phyloP scores from a whole-genome alignment of 2,329 filamentous ascomycete species.

The Fusarium camptoceras region DNA sequence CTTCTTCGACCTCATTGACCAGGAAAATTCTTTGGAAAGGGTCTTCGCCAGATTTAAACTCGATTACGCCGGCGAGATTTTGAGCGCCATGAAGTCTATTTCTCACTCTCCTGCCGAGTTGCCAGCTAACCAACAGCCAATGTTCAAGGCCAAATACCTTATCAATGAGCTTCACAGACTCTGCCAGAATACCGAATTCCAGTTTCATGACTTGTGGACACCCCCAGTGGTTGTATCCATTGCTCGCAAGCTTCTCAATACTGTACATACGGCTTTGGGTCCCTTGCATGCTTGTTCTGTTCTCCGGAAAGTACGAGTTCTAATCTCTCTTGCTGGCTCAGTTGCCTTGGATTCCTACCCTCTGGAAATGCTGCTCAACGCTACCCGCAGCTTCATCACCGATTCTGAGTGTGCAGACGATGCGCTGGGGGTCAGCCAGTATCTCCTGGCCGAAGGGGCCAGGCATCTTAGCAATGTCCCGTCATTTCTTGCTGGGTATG shows the following conservation, averaged over 20 bases:
- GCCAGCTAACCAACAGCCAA: slow-evolving; percentile 85
- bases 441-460: slow-evolving; percentile 78
- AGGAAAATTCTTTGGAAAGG: slow-evolving; percentile 79
- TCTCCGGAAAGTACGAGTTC: slow-evolving; percentile 83
- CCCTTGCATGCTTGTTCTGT: slow-evolving; percentile 88
- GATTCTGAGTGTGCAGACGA: slow-evolving; percentile 92
- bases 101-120: slow-evolving; percentile 74
- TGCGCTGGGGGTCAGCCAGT: slow-evolving; percentile 85
- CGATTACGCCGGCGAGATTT: slow-evolving; percentile 69
- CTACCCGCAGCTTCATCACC: slow-evolving; percentile 80
- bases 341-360: slow-evolving; percentile 83
- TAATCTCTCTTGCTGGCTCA: slow-evolving; percentile 81
- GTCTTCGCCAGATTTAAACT: slow-evolving; percentile 71
- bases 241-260: slow-evolving; percentile 81
- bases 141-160: slow-evolving; percentile 83
- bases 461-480: slow-evolving; percentile 73
- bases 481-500: slow-evolving; percentile 83
- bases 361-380: slow-evolving; percentile 88
- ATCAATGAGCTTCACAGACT: slow-evolving; percentile 80
- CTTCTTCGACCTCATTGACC: slow-evolving; percentile 81
- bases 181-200: slow-evolving; percentile 77
- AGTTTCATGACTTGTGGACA: slow-evolving; percentile 77
- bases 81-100: slow-evolving; percentile 76
- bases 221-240: slow-evolving; percentile 79
- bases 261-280: slow-evolving; percentile 84